These are phyloP conservation scores for Entomortierella beljakovae DNA, from an alignment of 192 early-diverging fungal genomes.

Conservation along the genomic window DNA sequence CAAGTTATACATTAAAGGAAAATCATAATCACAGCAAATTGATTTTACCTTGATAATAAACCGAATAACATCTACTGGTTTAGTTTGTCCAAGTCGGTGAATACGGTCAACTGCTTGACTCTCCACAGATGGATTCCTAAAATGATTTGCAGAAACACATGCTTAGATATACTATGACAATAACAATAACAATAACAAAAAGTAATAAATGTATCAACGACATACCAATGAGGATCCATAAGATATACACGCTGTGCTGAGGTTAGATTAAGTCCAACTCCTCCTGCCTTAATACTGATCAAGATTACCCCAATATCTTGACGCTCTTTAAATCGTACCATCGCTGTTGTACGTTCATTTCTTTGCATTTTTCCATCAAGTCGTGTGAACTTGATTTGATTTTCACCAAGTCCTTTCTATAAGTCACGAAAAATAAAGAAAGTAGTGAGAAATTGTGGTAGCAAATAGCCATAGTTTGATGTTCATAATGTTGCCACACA, in stretches of 20 bases:
- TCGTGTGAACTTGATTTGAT: constrained; percentile 69
- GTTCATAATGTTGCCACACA: too few relatives aligned
- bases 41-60: constrained; percentile 72
- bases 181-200: neutral
- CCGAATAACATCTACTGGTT: constrained; percentile 70
- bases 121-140: constrained; percentile 84
- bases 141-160: too few relatives aligned
- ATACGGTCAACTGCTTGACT: constrained; percentile 87
- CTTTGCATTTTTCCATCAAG: constrained; percentile 84
- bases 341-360: constrained; percentile 62
- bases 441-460: constrained; percentile 2
- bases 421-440: neutral
- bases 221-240: constrained; percentile 67
- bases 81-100: constrained; percentile 81
- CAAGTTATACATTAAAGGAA: neutral
- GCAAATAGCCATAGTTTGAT: neutral
- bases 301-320: constrained; percentile 66
- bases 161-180: too few relatives aligned
- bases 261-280: constrained; percentile 82
- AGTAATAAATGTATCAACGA: neutral
- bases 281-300: constrained; percentile 79
- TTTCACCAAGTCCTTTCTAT: constrained; percentile 60
- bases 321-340: constrained; percentile 69
- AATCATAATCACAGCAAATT: too few relatives aligned
- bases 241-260: constrained; percentile 75